Percentiles rank a stretch among this genome's conserved stretches.
These are phyloP conservation scores for Lineolata rhizophorae DNA, from an alignment of 495 filamentous ascomycete genomes.

Conservation along the genomic window DNA sequence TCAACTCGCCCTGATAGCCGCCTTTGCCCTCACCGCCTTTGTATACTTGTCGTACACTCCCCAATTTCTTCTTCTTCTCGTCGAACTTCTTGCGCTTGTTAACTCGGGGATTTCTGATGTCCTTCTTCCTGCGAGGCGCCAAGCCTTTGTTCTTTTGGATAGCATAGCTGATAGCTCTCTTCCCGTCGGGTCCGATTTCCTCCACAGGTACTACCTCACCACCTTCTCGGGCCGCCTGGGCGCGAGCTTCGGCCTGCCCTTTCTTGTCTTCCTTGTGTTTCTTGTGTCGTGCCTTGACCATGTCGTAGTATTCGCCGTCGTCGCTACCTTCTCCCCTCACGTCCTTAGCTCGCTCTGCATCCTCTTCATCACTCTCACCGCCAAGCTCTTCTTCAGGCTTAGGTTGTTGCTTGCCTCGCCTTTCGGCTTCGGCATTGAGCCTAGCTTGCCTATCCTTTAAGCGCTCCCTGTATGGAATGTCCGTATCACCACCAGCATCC, in stretches of 20 bases:
- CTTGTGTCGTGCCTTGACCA: conserved; percentile 47
- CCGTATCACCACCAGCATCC: conserved; percentile 73
- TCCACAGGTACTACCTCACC: conserved; percentile 39
- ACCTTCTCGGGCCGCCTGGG: conserved; percentile 29
- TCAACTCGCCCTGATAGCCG: conserved; percentile 79
- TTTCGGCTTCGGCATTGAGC: conserved; percentile 70
- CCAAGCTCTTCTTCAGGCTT: conserved; percentile 34
- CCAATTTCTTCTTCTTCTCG: conserved; percentile 85
- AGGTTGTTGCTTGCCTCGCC: conserved; percentile 40
- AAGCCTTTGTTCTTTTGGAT: conserved; percentile 97
- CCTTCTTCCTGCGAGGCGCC: conserved; percentile 73
- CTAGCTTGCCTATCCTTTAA: conserved; percentile 63
- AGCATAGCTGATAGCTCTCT: conserved; percentile 70
- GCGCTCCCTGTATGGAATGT: conserved; percentile 80
- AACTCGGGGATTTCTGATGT: conserved; percentile 79
- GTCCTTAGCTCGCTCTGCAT: conserved; percentile 26
- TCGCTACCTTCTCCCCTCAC: conserved; percentile 23
- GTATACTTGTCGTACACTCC: conserved; percentile 59
- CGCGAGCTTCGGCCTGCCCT: conserved; percentile 29
- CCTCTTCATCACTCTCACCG: conserved; percentile 38
- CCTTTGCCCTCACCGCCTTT: conserved; percentile 73
- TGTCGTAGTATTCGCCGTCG: conserved; percentile 72
- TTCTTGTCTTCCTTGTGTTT: conserved; percentile 56
- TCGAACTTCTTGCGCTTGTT: conserved; percentile 95
- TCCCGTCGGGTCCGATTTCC: conserved; percentile 47